phyloP scores from a whole-genome alignment of 257 asterid species.

The Penstemon eatonii region DNA sequence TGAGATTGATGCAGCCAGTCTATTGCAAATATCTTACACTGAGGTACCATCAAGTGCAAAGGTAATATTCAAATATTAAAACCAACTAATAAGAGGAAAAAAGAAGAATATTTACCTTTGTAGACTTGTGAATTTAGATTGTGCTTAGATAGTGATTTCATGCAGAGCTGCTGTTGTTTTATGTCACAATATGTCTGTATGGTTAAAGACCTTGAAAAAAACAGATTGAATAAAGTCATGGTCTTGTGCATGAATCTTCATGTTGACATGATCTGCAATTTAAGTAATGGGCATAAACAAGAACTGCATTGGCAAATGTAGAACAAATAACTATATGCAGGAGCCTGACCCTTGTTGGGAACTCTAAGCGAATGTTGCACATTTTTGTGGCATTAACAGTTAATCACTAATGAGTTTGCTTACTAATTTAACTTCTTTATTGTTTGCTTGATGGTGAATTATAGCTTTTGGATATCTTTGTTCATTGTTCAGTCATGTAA shows the following conservation, averaged over 20 bases:
- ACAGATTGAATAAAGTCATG: background rate
- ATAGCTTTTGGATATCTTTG: background rate
- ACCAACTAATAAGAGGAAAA: background rate
- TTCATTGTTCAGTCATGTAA: background rate
- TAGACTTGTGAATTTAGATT: slow-evolving; percentile 12
- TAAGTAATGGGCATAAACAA: slow-evolving; percentile 8
- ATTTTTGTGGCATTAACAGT: background rate
- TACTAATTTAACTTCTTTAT: background rate
- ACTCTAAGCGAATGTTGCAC: background rate
- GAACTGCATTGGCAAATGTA: background rate
- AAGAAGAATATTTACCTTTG: background rate
- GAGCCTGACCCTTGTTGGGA: background rate
- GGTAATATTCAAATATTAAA: slow-evolving; percentile 41
- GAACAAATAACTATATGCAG: background rate
- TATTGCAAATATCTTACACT: slow-evolving; percentile 36
- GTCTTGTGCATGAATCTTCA: background rate
- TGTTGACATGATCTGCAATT: background rate
- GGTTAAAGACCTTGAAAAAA: background rate
- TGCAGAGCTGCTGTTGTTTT: background rate
- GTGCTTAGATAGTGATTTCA: slow-evolving; percentile 7
- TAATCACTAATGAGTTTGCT: background rate
- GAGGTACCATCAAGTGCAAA: slow-evolving; percentile 47
- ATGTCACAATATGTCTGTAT: slow-evolving; percentile 16
- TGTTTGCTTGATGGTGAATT: background rate
- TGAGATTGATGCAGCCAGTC: slow-evolving; percentile 43